Base-by-base conservation (phyloP, 805 yeast genomes). In the Pichia ethanolica region DNA sequence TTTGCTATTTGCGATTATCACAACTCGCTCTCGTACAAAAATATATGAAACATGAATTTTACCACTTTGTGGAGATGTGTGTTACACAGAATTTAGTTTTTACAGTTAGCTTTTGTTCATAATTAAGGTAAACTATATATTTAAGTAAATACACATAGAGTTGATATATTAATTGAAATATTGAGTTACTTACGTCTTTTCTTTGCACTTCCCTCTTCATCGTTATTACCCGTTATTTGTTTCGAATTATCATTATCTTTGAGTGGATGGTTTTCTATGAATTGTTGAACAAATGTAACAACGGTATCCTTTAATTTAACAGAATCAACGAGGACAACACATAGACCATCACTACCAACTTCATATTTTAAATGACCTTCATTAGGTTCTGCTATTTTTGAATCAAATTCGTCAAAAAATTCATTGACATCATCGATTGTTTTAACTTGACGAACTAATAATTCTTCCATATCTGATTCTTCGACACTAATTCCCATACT, bases 311-410 rank as follows among this genome's bases (percentile, higher is more conserved):
- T 69, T 55, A 78, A 63, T 34, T 60, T 65, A 20, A 56, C 50
- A 6, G 66, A 64, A 51, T 74, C 77, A 35, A 76, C 81, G n/a
- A 79, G 68, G 32, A 79, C 70, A 48, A 79, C 78, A 48, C 79
- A 78, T 48, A 79, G 63, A 5, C 83, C 83, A 57, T 79, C 83
- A 45, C 80, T 75, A 5, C 83, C 82, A 2, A 78, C 82, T 53
- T 79, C 83, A 56, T 79, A 79, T 58, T 78, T 77, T 54, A 79
- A 71, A 51, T 72, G 70, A 5, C 72, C 75, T 52, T 77, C 79
- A 54, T 79, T 78, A 4, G 82, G 83, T 39, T 72, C 67, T 8
- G 82, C 80, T 13, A 79, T 68, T 27, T 62, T 60, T 38, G 67
- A 73, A 58, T 79, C 83, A 55, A 79, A 79, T 37, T 60, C 58